Evolutionary conservation across 805 yeast genomes (phyloP), one percentile per base, ranked within the genome.

Genomic region (Nakazawaea ambrosiae): DNA sequence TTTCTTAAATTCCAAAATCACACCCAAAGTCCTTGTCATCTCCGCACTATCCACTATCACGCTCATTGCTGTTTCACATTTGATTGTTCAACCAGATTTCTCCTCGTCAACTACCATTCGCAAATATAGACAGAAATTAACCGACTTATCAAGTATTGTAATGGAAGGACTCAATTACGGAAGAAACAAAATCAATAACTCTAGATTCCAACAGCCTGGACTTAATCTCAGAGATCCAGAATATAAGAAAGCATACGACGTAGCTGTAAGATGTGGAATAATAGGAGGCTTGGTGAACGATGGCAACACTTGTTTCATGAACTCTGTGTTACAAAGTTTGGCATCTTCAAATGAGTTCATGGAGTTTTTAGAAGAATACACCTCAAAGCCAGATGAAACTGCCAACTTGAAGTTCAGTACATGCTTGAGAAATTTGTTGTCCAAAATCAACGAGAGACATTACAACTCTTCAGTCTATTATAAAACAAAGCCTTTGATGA

Each of bases 221-320:
- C 16, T 20, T 10, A 19, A 41, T n/a, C 27, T 44, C 10, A 33
- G 31, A 10, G 56, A 51, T 33, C 53, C 56, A 3, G 33, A 41
- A 25, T 39, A 40, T 15, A 41, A 36, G 37, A 48, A 42, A 6
- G 35, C 37, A 20, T 49, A 46, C 23, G 49, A 54, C 19, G 42
- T 36, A n/a, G 79, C 80, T n/a, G 42, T 70, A 37, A 64, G 65
- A 34, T 63, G 69, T 37, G 90, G 90, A 40, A 89, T 89, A 1
- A 73, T 86, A 24, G 96, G 96, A 19, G 97, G 97, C 1, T 68
- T 89, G 26, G 70, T 74, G 41, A 89, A 89, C 54, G 95, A 86
- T 46, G 96, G 97, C 11, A 89, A 89, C 54, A 87, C 96, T 0
- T 89, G 97, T 57, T 89, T 89, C 50, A 87, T 88, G 94, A 89